Conservation (phyloP, 2,329 filamentous ascomycete species). For the Apiospora aurea region DNA sequence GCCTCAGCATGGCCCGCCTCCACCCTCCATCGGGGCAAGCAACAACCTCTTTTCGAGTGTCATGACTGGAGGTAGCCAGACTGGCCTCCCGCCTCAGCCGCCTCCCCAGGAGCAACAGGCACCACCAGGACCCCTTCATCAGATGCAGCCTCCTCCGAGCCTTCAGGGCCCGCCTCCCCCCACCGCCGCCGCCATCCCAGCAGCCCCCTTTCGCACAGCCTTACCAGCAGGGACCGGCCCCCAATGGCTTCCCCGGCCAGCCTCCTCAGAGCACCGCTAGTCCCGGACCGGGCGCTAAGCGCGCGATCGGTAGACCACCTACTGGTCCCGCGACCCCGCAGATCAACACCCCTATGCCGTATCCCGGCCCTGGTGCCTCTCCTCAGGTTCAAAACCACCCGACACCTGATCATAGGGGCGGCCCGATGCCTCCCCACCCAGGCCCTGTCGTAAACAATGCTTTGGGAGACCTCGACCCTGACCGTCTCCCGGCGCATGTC, state of each 20-base stretch:
- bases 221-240: slow-evolving; percentile 64
- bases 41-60: slow-evolving; percentile 95
- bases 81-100: slow-evolving; percentile 77
- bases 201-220: slow-evolving; percentile 76
- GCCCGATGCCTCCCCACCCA: slow-evolving; percentile 58
- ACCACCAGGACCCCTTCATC: slow-evolving; percentile 50
- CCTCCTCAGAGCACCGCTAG: slow-evolving; percentile 85
- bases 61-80: slow-evolving; percentile 88
- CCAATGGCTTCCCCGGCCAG: slow-evolving; percentile 80
- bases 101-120: slow-evolving; percentile 69
- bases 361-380: slow-evolving; percentile 81
- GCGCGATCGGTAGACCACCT: slow-evolving; percentile 70
- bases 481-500: slow-evolving; percentile 81
- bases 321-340: slow-evolving; percentile 86
- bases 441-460: slow-evolving; percentile 62
- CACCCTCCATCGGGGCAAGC: slow-evolving; percentile 88
- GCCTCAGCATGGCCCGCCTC: slow-evolving; percentile 81
- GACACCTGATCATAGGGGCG: slow-evolving; percentile 70
- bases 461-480: slow-evolving; percentile 85
- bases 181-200: slow-evolving; percentile 67
- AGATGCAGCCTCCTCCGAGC: slow-evolving; percentile 78
- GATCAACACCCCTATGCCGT: slow-evolving; percentile 86
- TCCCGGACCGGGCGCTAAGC: slow-evolving; percentile 81
- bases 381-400: slow-evolving; percentile 84
- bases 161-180: slow-evolving; percentile 64